phyloP scores from a whole-genome alignment of 345 rosid species.

The Isatis tinctoria region DNA sequence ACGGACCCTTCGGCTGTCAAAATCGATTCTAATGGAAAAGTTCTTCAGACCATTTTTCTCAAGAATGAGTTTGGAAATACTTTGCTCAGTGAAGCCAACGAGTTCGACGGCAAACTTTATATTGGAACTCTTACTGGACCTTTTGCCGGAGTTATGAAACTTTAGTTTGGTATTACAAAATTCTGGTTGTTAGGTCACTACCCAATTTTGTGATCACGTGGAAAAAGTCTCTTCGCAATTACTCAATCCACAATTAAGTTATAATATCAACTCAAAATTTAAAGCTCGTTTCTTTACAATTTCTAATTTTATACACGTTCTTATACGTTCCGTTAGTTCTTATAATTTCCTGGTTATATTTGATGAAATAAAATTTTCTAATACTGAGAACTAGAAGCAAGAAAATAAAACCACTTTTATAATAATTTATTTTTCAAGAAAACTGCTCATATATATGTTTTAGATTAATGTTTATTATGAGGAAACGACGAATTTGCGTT shows the following conservation, averaged over 20 bases:
- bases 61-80: conserved; percentile 29
- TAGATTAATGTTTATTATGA: too few relatives aligned
- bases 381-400: too few relatives aligned
- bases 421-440: too few relatives aligned
- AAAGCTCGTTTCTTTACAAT: too few relatives aligned
- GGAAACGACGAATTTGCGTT: too few relatives aligned
- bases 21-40: conserved; percentile 23
- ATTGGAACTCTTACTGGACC: conserved; percentile 30
- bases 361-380: too few relatives aligned
- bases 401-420: too few relatives aligned
- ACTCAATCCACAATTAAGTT: neutral
- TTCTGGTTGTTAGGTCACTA: neutral
- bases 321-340: too few relatives aligned
- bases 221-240: neutral
- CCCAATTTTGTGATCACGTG: neutral
- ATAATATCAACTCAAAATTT: neutral
- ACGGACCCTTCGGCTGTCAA: conserved; percentile 30
- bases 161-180: neutral
- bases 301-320: too few relatives aligned
- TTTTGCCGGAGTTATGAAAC: conserved; percentile 25
- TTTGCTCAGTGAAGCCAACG: conserved; percentile 34
- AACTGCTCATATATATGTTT: too few relatives aligned
- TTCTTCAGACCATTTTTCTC: conserved; percentile 20
- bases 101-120: conserved; percentile 20
- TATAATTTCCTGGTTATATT: too few relatives aligned